Evolutionary conservation across 2,329 filamentous ascomycete species (phyloP), one percentile per base, ranked within the genome.

Genomic region (Colletotrichum graminicola): DNA sequence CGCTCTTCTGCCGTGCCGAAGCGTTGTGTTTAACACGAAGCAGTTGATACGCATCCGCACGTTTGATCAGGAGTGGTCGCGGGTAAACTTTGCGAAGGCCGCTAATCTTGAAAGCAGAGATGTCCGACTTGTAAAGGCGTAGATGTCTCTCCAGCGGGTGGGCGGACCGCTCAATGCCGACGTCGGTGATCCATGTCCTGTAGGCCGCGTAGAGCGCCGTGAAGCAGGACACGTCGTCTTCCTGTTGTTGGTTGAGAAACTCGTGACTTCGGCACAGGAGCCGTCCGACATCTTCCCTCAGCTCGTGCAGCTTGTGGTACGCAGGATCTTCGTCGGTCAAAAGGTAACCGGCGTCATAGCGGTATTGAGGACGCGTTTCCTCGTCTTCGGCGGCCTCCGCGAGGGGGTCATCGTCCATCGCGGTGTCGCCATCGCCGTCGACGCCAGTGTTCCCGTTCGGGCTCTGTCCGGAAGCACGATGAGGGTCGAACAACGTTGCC

Each of bases 181-280:
- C 95, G 77, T 99, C 96, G 1, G 97, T 94, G 77, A 99, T 98
- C 94, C 95, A 99, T 11, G 94, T 96, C 54, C 94, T 89, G 80
- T 98, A 99, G 1, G 95, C 94, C 29, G 93, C 93, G 81, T 97
- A 99, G 2, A 99, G 83, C 0, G 95, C 91, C 32, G 94, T 97
- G 82, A 99, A 99, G 81, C 94, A 98, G 21, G 93, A 91, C 0
- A 99, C 96, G 79, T 99, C 96, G 78, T 99, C 96, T 79, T 98
- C 94, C 78, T 97, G 95, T 72, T 95, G 91, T 73, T 90, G 84
- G 23, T 90, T 91, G 70, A 99, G 84, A 83, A 98, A 99, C 1
- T 86, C 83, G 80, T 99, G 97, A 0, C 97, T 94, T 66, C 89
- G 88, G 74, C 96, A 95, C 32, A 99, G 84, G 1, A 95, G 88